Percentiles rank a stretch among this genome's conserved stretches.
These are phyloP conservation scores for Cryptococcus wingfieldii DNA, from an alignment of 1,284 basidiomycete genomes.

Conservation along the genomic window DNA sequence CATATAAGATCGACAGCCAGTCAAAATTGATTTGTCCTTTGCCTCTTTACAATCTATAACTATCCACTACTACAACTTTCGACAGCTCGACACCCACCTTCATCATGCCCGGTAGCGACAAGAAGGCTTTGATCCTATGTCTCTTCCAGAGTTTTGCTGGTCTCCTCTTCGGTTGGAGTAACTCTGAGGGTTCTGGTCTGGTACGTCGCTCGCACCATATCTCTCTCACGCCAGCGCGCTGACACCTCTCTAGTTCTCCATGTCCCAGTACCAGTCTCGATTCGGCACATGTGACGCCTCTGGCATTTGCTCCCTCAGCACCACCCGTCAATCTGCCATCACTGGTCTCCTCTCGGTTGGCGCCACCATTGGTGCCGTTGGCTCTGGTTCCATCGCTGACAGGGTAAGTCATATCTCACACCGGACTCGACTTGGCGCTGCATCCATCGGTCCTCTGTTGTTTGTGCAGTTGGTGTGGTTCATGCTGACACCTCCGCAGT, in stretches of 20 bases:
- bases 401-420: slow-evolving; percentile 19
- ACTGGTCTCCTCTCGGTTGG: slow-evolving; percentile 47
- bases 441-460: too few relatives aligned
- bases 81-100: not conserved
- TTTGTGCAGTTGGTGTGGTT: too few relatives aligned
- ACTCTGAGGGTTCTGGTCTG: slow-evolving; percentile 36
- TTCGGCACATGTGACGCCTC: slow-evolving; percentile 28
- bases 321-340: slow-evolving; percentile 39
- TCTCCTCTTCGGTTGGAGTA: slow-evolving; percentile 40
- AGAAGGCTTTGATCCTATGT: slow-evolving; percentile 35
- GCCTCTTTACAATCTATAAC: not conserved
- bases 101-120: slow-evolving; percentile 24
- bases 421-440: not conserved
- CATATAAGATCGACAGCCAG: too few relatives aligned
- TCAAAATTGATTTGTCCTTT: not conserved
- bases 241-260: slow-evolving; percentile 24
- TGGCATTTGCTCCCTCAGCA: slow-evolving; percentile 24
- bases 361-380: slow-evolving; percentile 45
- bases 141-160: slow-evolving; percentile 42
- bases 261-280: slow-evolving; percentile 20
- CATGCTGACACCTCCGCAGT: slow-evolving; percentile 11
- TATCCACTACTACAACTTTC: not conserved
- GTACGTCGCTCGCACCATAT: slow-evolving; percentile 11
- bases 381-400: slow-evolving; percentile 37
- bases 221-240: not conserved